These are phyloP conservation scores for Stropharia rugosoannulata DNA, from an alignment of 768 basidiomycete genomes.

Conservation along the genomic window DNA sequence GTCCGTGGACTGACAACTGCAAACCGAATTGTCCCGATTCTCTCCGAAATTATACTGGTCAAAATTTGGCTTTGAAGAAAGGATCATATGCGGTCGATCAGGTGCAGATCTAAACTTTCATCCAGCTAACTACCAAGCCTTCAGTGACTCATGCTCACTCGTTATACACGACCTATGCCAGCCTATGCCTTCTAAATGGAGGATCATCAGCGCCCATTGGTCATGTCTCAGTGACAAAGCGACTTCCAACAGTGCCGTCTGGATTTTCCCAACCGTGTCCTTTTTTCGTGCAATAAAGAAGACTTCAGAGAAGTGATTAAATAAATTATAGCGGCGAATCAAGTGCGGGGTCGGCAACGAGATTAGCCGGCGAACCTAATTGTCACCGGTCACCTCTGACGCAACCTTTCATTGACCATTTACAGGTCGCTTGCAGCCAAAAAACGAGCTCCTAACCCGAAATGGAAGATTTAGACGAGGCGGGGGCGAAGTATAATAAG, in stretches of 20 bases:
- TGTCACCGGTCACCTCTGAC: too few relatives aligned
- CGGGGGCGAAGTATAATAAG: too few relatives aligned
- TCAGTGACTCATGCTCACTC: too few relatives aligned
- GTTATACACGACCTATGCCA: too few relatives aligned
- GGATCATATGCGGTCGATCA: neutral
- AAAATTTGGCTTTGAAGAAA: neutral
- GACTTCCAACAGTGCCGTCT: neutral
- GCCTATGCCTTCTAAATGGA: too few relatives aligned
- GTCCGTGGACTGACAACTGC: slow-evolving; percentile 11
- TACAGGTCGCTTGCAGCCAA: too few relatives aligned
- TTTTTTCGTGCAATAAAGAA: too few relatives aligned
- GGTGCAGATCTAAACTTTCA: neutral
- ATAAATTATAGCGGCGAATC: neutral
- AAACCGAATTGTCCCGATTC: slow-evolving; percentile 39
- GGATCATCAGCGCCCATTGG: neutral
- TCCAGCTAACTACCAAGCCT: too few relatives aligned
- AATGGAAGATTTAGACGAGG: too few relatives aligned
- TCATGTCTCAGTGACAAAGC: neutral
- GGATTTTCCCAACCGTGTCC: neutral
- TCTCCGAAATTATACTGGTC: neutral
- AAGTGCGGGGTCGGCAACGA: neutral
- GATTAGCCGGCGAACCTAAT: neutral
- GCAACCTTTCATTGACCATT: too few relatives aligned
- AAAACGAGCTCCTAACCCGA: too few relatives aligned
- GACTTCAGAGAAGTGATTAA: too few relatives aligned